Conservation (phyloP, 1,284 basidiomycete species). For the Rhodotorula sp. region DNA sequence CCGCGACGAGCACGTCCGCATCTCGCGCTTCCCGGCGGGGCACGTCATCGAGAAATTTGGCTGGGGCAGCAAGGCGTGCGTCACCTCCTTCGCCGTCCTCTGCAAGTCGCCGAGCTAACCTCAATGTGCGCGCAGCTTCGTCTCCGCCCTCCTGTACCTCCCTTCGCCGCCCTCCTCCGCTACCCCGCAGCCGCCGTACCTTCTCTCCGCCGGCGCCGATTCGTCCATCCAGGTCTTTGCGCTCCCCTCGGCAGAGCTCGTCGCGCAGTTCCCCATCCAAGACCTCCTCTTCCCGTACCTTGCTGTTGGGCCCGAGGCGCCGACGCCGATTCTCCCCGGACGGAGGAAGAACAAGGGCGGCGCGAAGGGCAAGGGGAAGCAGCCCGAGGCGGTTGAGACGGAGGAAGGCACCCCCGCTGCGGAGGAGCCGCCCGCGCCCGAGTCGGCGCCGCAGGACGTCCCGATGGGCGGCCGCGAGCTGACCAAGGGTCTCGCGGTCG, state of each 20-base stretch:
- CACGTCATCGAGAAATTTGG: slow-evolving; percentile 81
- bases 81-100: slow-evolving; percentile 18
- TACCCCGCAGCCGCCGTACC: slow-evolving; percentile 42
- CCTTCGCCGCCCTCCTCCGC: slow-evolving; percentile 36
- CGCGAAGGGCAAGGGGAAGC: slow-evolving; percentile 21
- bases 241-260: slow-evolving; percentile 24
- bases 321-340: slow-evolving; percentile 21
- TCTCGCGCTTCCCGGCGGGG: slow-evolving; percentile 84
- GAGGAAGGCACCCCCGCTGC: slow-evolving; percentile 1
- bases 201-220: slow-evolving; percentile 89
- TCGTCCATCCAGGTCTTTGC: slow-evolving; percentile 74
- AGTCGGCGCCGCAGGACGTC: background rate
- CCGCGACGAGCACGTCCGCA: slow-evolving; percentile 86
- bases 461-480: slow-evolving; percentile 9
- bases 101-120: too few relatives aligned
- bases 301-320: slow-evolving; percentile 25
- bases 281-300: slow-evolving; percentile 28
- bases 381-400: background rate
- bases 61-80: slow-evolving; percentile 77
- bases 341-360: slow-evolving; percentile 28
- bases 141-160: slow-evolving; percentile 75
- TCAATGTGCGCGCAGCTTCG: slow-evolving; percentile 61
- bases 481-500: slow-evolving; percentile 32
- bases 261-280: slow-evolving; percentile 27
- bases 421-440: background rate